Base-by-base conservation (phyloP, 2,329 filamentous ascomycete genomes). In the Lachnellula arida region DNA sequence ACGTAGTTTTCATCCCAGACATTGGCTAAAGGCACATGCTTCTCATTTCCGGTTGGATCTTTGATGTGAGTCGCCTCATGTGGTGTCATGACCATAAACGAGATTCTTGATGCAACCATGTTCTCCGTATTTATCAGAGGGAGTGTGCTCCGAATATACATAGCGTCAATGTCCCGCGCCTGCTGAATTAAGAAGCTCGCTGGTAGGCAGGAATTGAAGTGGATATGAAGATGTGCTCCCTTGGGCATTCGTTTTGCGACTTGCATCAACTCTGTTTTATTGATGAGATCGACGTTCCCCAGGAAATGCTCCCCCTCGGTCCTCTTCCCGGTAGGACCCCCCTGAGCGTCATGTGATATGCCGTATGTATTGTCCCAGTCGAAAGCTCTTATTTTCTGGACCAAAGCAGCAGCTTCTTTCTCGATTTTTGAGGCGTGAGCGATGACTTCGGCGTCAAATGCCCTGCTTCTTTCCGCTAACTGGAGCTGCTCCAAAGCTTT, bases 151-250 rank as follows among this genome's bases (percentile, higher is more conserved):
- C 80, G 82, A 63, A 91, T 85, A 66, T 83, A 89, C 85, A 91
- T 89, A 61, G 79, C 80, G 1, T 78, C 66, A 75, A 85, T 82
- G 5, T 68, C 44, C 11, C 73, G 68, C 59, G 75, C 74, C 75
- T 80, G 61, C 74, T 81, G 62, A 75, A 91, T 74, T 19, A 91
- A 74, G 5, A 84, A 76, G 2, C 75, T 69, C 9, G 87, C 85
- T 14, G 76, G 74, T 4, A 91, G 74, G 58, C 87, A 88, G n/a
- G 87, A 80, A 68, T 91, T 91, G 75, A 89, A 91, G 69, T 91
- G 88, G 23, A 90, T 80, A 69, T 91, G 88, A 23, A 91, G 74
- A 67, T 91, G 85, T 0, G 80, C 80, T 2, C 87, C 88, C 70
- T 91, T 91, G 43, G 88, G 88, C 75, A 88, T 80, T 55, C 70